Evolutionary conservation across 257 asterid species (phyloP).

Genomic region (Eustoma russellianum): DNA sequence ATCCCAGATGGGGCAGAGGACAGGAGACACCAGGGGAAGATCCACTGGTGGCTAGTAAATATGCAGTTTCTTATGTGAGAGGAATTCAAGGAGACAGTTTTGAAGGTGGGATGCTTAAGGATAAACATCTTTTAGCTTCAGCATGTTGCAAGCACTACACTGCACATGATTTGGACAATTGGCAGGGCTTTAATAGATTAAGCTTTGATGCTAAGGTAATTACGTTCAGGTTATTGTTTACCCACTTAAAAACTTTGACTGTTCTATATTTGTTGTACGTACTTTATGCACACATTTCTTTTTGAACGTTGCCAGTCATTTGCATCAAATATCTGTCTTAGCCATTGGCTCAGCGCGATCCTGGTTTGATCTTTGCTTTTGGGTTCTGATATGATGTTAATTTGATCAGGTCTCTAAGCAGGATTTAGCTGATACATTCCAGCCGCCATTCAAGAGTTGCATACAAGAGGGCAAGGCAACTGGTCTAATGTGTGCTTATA

Average conservation of each 20-base stretch:
- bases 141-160: slow-evolving; percentile 79
- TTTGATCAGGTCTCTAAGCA: slow-evolving; percentile 43
- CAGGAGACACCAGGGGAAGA: slow-evolving; percentile 40
- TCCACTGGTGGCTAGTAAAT: slow-evolving; percentile 19
- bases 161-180: slow-evolving; percentile 68
- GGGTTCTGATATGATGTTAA: neutral
- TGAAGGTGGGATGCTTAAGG: slow-evolving; percentile 40
- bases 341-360: too few species aligned
- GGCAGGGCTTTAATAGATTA: slow-evolving; percentile 52
- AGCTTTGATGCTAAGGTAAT: slow-evolving; percentile 48
- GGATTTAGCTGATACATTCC: slow-evolving; percentile 64
- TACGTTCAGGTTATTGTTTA: too few species aligned
- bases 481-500: slow-evolving; percentile 63
- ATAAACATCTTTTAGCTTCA: slow-evolving; percentile 45
- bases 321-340: too few species aligned
- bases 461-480: slow-evolving; percentile 52
- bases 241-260: too few species aligned
- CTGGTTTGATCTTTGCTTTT: neutral
- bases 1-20: slow-evolving; percentile 43
- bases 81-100: slow-evolving; percentile 69
- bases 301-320: too few species aligned
- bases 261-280: too few species aligned
- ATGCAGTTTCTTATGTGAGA: slow-evolving; percentile 47
- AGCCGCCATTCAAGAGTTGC: slow-evolving; percentile 67
- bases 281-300: neutral